These are phyloP conservation scores for Penicillium sp. DNA, from an alignment of 2,329 filamentous ascomycete species.

Conservation along the genomic window DNA sequence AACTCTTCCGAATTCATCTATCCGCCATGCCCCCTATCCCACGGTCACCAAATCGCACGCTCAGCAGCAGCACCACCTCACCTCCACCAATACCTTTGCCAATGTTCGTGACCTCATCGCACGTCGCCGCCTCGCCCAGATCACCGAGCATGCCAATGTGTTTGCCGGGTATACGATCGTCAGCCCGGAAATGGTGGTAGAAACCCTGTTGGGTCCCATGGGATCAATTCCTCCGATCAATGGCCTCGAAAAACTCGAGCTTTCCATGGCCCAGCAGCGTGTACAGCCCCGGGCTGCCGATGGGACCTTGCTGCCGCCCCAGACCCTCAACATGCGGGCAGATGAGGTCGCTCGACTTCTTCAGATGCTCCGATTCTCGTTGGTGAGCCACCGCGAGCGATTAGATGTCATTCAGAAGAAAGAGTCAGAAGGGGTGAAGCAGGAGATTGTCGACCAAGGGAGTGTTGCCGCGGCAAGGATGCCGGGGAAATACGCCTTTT, in stretches of 20 bases:
- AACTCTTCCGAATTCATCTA: conserved; percentile 45
- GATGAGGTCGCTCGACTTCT: conserved; percentile 51
- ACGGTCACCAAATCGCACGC: conserved; percentile 45
- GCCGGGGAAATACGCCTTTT: conserved; percentile 48
- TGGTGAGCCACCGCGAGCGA: conserved; percentile 48
- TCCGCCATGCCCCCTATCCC: conserved; percentile 47
- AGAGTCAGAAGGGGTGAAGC: conserved; percentile 43
- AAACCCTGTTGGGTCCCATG: conserved; percentile 50
- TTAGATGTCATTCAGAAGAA: conserved; percentile 48
- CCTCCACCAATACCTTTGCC: conserved; percentile 48
- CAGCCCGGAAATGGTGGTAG: conserved; percentile 51
- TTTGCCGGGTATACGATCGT: conserved; percentile 53
- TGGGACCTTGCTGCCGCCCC: conserved; percentile 46
- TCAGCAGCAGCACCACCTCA: conserved; percentile 39
- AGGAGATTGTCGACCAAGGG: conserved; percentile 41
- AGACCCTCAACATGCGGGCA: conserved; percentile 52
- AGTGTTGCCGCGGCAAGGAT: conserved; percentile 40
- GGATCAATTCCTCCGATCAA: conserved; percentile 48
- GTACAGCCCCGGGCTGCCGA: conserved; percentile 48
- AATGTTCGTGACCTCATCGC: conserved; percentile 50
- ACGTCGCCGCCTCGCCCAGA: conserved; percentile 50
- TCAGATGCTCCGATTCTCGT: conserved; percentile 52
- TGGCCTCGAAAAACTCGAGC: conserved; percentile 51
- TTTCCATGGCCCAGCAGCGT: conserved; percentile 53
- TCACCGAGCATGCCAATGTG: conserved; percentile 54